phyloP scores from a whole-genome alignment of 2,329 filamentous ascomycete genomes.

The Verruconis gallopava region DNA sequence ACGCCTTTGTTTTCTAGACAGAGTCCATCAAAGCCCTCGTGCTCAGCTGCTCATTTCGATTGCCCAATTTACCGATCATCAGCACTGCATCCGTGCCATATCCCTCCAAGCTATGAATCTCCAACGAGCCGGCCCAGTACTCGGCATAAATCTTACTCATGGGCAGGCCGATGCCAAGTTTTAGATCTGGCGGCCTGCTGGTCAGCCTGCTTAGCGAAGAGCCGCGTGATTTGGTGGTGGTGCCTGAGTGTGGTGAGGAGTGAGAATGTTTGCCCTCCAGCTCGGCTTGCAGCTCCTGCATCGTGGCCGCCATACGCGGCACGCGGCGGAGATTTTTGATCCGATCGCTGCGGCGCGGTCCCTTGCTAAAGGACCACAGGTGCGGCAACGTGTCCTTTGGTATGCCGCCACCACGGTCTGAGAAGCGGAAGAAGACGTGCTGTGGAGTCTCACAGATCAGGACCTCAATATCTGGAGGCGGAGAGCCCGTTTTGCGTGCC shows the following conservation, averaged over 20 bases:
- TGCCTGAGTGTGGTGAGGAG: neutral
- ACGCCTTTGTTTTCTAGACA: conserved; percentile 22
- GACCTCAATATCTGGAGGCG: conserved; percentile 76
- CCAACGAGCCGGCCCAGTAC: conserved; percentile 90
- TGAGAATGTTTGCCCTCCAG: conserved; percentile 15
- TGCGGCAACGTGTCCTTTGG: conserved; percentile 73
- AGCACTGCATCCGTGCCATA: conserved; percentile 94
- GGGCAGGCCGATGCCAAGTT: conserved; percentile 84
- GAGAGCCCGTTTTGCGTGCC: conserved; percentile 29
- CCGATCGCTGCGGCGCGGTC: conserved; percentile 61
- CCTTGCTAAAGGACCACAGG: conserved; percentile 95
- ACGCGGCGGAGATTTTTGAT: conserved; percentile 79
- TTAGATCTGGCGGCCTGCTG: conserved; percentile 70
- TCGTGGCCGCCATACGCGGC: conserved; percentile 81
- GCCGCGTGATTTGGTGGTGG: conserved; percentile 15
- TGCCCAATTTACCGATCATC: conserved; percentile 90
- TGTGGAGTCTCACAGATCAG: conserved; percentile 88
- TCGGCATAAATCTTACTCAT: conserved; percentile 92
- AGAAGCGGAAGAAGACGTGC: conserved; percentile 92
- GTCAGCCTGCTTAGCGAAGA: conserved; percentile 70
- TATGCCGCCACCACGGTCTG: conserved; percentile 88
- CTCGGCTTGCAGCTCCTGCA: conserved; percentile 59
- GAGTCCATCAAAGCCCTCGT: conserved; percentile 40
- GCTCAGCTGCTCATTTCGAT: conserved; percentile 91
- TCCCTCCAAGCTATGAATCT: conserved; percentile 84